Evolutionary conservation across 176 grass and related monocot species (phyloP), one percentile per base, ranked within the genome.

Genomic region (Secale cereale): DNA sequence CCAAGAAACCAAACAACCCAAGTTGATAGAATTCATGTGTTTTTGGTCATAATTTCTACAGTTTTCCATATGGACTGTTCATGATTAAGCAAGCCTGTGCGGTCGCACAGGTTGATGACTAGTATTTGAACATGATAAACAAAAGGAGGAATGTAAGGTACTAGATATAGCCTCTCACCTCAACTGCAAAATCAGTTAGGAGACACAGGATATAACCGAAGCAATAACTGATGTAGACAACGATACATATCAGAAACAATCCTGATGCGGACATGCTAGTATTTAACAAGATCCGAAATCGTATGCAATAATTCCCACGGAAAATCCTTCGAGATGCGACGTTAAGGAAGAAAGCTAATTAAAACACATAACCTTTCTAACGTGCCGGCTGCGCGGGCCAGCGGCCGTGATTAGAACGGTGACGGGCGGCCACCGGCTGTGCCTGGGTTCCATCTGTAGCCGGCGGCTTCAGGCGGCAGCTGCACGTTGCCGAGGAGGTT

Each of bases 401-500:
- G 76, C 66, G 17, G 30, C 22, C 30, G 37, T 45, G 8, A 74
- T 85, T 57, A 89, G 68, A 89, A 89, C 46, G 82, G 87, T 37
- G 85, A 17, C 27, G 81, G 81, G 36, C 85, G 85, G 19, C 77
- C 87, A 22, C 78, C 81, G 8, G 77, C 67, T 43, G 92, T 65
- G 70, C 70, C 65, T 3, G 79, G 65, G 65, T 56, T 86, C 92
- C 88, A 94, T 30, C 92, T 64, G 41, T 91, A 94, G 20, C 80
- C 83, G 22, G 86, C 88, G 16, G 83, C 88, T 63, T 90, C 88
- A 15, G 88, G 79, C 17, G 92, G 92, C 86, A 97, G 59, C 86
- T 92, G 92, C 81, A 97, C 86, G 74, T 97, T 97, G 62, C 86
- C 84, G 35, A 94, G 85, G 12, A 97, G 88, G 75, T 94, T 97